Evolutionary conservation across 2,329 filamentous ascomycete species (phyloP).

Genomic region (Orbilia javanica): DNA sequence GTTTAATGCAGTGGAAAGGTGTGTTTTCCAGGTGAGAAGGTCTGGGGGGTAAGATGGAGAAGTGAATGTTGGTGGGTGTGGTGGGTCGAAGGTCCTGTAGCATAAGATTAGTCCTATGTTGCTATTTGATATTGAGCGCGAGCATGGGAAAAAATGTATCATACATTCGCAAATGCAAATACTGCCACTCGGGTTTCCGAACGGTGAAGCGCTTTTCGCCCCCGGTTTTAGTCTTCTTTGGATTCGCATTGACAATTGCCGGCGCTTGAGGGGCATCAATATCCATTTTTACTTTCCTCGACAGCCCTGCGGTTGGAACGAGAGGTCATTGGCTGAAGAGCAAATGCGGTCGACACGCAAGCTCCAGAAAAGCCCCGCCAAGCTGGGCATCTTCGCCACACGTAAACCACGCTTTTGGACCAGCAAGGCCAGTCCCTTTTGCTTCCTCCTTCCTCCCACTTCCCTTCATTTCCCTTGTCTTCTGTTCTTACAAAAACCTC

Average conservation of each 20-base stretch:
- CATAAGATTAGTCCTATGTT: background rate
- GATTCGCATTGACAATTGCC: background rate
- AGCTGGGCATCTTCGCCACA: slow-evolving; percentile 2
- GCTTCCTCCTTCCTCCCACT: background rate
- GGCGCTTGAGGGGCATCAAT: background rate
- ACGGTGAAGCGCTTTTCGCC: slow-evolving; percentile 59
- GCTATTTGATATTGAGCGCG: background rate
- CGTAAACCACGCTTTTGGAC: background rate
- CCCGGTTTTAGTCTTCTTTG: background rate
- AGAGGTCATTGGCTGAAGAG: background rate
- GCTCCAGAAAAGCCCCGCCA: background rate
- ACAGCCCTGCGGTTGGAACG: too few species aligned
- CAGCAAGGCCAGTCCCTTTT: background rate
- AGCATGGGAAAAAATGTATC: background rate
- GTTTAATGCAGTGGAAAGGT: slow-evolving; percentile 71
- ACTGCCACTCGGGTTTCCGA: slow-evolving; percentile 61
- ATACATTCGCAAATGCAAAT: slow-evolving; percentile 61
- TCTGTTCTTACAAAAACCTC: background rate
- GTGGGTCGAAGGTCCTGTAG: slow-evolving; percentile 61
- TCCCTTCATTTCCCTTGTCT: background rate
- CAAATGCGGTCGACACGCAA: slow-evolving; percentile 10
- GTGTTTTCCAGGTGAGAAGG: slow-evolving; percentile 62
- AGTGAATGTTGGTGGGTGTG: slow-evolving; percentile 48
- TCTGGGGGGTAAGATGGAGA: slow-evolving; percentile 60
- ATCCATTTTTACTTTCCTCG: background rate